Conservation (phyloP, 2,329 filamentous ascomycete species). For the Xylariaceae sp. region DNA sequence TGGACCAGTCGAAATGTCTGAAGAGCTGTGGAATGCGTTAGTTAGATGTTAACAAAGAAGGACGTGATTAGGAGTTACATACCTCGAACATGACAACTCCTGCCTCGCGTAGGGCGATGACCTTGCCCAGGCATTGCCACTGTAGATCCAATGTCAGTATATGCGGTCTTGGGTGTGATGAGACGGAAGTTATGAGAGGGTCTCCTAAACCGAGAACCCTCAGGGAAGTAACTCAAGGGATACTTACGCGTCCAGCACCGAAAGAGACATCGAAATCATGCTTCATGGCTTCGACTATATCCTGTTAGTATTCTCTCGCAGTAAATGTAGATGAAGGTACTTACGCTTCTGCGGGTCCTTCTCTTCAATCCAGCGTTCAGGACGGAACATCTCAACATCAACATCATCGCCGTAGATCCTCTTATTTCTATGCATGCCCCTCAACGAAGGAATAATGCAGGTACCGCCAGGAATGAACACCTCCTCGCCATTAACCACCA, state of each 20-base stretch:
- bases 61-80: background rate
- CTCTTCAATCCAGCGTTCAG: slow-evolving; percentile 21
- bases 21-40: slow-evolving; percentile 5
- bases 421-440: slow-evolving; percentile 13
- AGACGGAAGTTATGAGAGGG: too few relatives aligned
- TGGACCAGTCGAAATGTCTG: slow-evolving; percentile 18
- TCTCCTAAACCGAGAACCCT: too few relatives aligned
- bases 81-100: slow-evolving; percentile 18
- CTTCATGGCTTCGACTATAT: slow-evolving; percentile 16
- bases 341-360: slow-evolving; percentile 6
- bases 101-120: slow-evolving; percentile 11
- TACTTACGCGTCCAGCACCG: slow-evolving; percentile 8
- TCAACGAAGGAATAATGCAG: slow-evolving; percentile 9
- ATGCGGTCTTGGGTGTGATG: background rate
- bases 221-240: background rate
- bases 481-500: slow-evolving; percentile 6
- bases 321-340: background rate
- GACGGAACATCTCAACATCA: slow-evolving; percentile 18
- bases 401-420: slow-evolving; percentile 14
- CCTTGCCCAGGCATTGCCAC: slow-evolving; percentile 18
- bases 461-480: slow-evolving; percentile 12
- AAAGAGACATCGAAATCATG: slow-evolving; percentile 10
- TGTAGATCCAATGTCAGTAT: background rate
- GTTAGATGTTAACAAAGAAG: background rate
- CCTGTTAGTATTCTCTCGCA: background rate